Percentiles rank a stretch among this genome's conserved stretches.
These are phyloP conservation scores for Backusella parvicylindrica DNA, from an alignment of 192 early-diverging fungal genomes.

Conservation along the genomic window DNA sequence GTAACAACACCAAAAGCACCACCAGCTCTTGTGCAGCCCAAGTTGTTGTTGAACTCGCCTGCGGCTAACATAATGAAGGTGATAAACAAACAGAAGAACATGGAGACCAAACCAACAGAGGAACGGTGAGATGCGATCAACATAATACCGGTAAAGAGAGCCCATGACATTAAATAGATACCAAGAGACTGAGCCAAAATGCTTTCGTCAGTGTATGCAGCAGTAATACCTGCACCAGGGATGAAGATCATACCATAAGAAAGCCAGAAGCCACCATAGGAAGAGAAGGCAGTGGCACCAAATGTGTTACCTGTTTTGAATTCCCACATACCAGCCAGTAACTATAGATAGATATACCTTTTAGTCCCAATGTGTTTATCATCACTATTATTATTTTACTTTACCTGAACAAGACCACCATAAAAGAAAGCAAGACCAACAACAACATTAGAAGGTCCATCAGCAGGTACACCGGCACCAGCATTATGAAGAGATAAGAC, in stretches of 20 bases:
- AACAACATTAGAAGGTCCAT: constrained; percentile 53
- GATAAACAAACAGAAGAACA: constrained; percentile 65
- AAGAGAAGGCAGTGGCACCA: constrained; percentile 76
- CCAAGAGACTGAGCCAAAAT: constrained; percentile 45
- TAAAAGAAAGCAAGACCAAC: constrained; percentile 69
- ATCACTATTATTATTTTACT: background rate
- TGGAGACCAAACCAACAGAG: constrained; percentile 54
- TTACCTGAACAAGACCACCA: constrained; percentile 67
- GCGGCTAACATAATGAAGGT: constrained; percentile 68
- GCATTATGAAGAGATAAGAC: constrained; percentile 70
- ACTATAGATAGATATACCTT: background rate
- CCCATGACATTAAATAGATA: constrained; percentile 65
- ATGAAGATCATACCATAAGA: constrained; percentile 56
- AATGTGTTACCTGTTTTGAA: constrained; percentile 76
- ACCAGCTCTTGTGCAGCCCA: constrained; percentile 52
- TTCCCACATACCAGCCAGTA: constrained; percentile 85
- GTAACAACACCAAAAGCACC: constrained; percentile 73
- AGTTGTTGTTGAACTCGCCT: constrained; percentile 49
- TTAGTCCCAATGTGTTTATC: background rate
- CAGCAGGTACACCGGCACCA: constrained; percentile 54
- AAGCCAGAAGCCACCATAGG: constrained; percentile 71
- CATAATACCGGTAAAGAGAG: constrained; percentile 68
- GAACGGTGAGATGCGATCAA: constrained; percentile 63
- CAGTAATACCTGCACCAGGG: constrained; percentile 49
- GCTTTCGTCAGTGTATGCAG: constrained; percentile 30